These are phyloP conservation scores for Acacia confusa DNA, from an alignment of 306 rosid species.

Conservation along the genomic window DNA sequence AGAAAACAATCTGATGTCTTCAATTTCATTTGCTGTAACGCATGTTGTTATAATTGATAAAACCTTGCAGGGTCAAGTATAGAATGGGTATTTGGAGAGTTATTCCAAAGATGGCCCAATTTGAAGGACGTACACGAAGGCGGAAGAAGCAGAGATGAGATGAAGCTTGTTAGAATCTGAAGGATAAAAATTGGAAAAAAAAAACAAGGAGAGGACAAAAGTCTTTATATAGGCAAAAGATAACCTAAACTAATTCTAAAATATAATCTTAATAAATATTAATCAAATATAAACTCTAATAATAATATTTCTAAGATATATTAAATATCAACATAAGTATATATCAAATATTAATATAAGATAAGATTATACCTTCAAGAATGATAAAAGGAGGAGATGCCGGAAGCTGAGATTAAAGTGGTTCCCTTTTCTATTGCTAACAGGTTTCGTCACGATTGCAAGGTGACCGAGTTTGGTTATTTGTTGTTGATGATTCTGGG, in stretches of 20 bases:
- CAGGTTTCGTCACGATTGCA: neutral
- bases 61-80: neutral
- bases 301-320: too few species aligned
- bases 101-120: neutral
- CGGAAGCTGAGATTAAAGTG: neutral
- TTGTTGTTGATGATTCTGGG: conserved; percentile 9
- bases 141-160: conserved; percentile 9
- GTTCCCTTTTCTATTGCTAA: neutral
- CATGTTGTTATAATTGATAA: neutral
- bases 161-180: neutral
- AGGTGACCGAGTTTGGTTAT: neutral
- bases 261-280: too few species aligned
- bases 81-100: neutral
- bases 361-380: too few species aligned
- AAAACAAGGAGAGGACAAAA: too few species aligned
- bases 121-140: neutral
- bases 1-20: neutral
- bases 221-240: too few species aligned
- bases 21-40: neutral
- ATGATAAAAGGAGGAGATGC: conserved; percentile 6
- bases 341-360: too few species aligned
- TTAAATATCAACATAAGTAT: too few species aligned
- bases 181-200: too few species aligned
- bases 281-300: too few species aligned
- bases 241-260: too few species aligned